Evolutionary conservation across 2,329 filamentous ascomycete genomes (phyloP).

Genomic region (Aspergillus pseudoviridinutans): DNA sequence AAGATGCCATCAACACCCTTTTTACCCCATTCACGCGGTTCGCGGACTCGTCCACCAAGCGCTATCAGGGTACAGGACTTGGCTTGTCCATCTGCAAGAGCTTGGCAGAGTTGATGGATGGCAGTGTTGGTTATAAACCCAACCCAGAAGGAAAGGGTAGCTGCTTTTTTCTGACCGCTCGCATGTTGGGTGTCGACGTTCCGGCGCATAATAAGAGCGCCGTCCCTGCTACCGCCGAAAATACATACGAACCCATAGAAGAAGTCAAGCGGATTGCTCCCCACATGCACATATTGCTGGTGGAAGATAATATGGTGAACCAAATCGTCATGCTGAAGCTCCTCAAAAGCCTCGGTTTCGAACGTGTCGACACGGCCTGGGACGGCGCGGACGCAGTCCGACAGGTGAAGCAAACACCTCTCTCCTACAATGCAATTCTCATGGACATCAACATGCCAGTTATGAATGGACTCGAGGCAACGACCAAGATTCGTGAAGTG

Average conservation of each 20-base stretch:
- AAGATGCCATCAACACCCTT: slow-evolving; percentile 43
- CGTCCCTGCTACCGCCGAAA: slow-evolving; percentile 10
- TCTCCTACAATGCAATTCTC: slow-evolving; percentile 43
- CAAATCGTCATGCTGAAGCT: slow-evolving; percentile 41
- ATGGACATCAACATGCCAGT: slow-evolving; percentile 50
- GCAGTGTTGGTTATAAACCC: slow-evolving; percentile 44
- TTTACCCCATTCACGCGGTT: slow-evolving; percentile 57
- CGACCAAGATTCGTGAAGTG: slow-evolving; percentile 39
- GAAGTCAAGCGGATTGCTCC: slow-evolving; percentile 37
- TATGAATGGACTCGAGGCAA: slow-evolving; percentile 45
- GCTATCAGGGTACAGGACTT: slow-evolving; percentile 54
- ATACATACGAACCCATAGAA: slow-evolving; percentile 16
- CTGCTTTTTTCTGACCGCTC: slow-evolving; percentile 51
- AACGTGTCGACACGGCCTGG: slow-evolving; percentile 40
- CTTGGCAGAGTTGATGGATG: slow-evolving; percentile 55
- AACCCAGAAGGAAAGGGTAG: slow-evolving; percentile 49
- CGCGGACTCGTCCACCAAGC: slow-evolving; percentile 51
- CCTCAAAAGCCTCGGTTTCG: slow-evolving; percentile 38
- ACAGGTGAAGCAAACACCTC: slow-evolving; percentile 39
- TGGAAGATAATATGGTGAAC: slow-evolving; percentile 43
- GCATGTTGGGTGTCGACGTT: slow-evolving; percentile 37
- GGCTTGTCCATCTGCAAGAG: slow-evolving; percentile 57
- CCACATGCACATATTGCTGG: slow-evolving; percentile 38
- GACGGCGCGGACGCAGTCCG: slow-evolving; percentile 44
- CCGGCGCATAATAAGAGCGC: slow-evolving; percentile 25